Conservation (phyloP, 2,329 filamentous ascomycete genomes). For the Colletotrichum sidae region DNA sequence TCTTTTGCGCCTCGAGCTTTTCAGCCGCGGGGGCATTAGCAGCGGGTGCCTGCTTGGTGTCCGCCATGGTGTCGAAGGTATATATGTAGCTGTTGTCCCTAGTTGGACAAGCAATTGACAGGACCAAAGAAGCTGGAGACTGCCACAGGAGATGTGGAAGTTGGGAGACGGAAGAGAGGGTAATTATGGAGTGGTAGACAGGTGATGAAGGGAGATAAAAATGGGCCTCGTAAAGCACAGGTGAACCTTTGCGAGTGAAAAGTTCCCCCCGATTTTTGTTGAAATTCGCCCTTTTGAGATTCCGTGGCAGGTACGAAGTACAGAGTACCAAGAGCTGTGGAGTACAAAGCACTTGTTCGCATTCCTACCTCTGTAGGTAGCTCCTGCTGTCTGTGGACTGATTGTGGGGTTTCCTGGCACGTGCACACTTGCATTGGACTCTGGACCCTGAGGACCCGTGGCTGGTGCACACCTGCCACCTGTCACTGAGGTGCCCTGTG, state of each 20-base stretch:
- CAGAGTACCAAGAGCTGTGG: no score
- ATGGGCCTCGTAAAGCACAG: conserved; percentile 16
- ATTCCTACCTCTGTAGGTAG: conserved; percentile 11
- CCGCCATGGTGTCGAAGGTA: conserved; percentile 56
- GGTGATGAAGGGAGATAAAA: conserved; percentile 18
- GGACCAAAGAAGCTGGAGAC: conserved; percentile 17
- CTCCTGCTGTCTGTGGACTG: conserved; percentile 29
- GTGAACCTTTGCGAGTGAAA: conserved; percentile 33
- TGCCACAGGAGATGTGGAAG: conserved; percentile 16
- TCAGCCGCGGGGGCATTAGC: conserved; percentile 51
- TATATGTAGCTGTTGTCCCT: conserved; percentile 14
- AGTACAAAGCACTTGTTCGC: no score
- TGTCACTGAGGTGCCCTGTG: not conserved
- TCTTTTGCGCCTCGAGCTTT: conserved; percentile 55
- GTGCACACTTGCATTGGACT: conserved; percentile 31
- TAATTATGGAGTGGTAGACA: conserved; percentile 29
- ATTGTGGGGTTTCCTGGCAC: conserved; percentile 30
- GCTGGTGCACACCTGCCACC: conserved; percentile 27
- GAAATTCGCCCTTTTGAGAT: conserved; percentile 39
- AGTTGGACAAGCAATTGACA: conserved; percentile 30
- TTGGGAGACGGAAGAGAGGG: conserved; percentile 29
- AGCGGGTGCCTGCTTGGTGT: conserved; percentile 59
- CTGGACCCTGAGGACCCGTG: conserved; percentile 30
- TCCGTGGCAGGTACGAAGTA: conserved; percentile 30
- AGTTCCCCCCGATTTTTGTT: conserved; percentile 37